Percentiles rank a stretch among this genome's conserved stretches.
Conservation (phyloP, 306 rosid species). For the Vachellia pachyceras region DNA sequence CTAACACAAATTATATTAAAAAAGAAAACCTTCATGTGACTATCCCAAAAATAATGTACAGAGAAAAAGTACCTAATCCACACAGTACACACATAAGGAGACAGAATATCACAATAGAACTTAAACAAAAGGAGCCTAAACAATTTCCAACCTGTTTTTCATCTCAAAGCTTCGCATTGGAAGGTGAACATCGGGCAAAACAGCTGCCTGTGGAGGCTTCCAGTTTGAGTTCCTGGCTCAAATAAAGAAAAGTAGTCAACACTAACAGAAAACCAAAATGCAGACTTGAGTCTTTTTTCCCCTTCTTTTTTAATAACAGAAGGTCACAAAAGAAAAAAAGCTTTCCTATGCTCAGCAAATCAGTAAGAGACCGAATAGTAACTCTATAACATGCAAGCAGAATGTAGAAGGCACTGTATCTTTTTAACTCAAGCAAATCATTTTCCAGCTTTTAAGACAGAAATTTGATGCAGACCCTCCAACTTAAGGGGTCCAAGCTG, state of each 20-base stretch:
- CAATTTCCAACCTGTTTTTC: constrained; percentile 68
- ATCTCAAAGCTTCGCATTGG: constrained; percentile 96
- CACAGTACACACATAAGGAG: constrained; percentile 11
- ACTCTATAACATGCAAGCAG: not conserved
- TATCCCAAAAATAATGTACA: constrained; percentile 28
- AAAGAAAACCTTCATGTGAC: not conserved
- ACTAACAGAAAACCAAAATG: constrained; percentile 26
- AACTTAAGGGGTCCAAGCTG: not conserved
- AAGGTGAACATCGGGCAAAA: constrained; percentile 70
- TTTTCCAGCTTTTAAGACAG: constrained; percentile 8
- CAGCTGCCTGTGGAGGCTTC: constrained; percentile 72
- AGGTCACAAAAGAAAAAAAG: constrained; percentile 13
- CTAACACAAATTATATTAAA: constrained; percentile 33
- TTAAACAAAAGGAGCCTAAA: constrained; percentile 20
- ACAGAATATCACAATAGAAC: not conserved
- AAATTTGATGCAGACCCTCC: not conserved
- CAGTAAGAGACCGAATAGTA: not conserved
- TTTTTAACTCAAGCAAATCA: not conserved
- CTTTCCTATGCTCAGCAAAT: not conserved
- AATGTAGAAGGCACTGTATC: not conserved
- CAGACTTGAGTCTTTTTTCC: not conserved
- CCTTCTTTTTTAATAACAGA: not conserved
- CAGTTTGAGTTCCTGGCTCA: constrained; percentile 61
- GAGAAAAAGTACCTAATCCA: constrained; percentile 28
- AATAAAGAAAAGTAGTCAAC: constrained; percentile 5